Evolutionary conservation across 768 basidiomycete genomes (phyloP).

Genomic region (Hysterangium stoloniferum): DNA sequence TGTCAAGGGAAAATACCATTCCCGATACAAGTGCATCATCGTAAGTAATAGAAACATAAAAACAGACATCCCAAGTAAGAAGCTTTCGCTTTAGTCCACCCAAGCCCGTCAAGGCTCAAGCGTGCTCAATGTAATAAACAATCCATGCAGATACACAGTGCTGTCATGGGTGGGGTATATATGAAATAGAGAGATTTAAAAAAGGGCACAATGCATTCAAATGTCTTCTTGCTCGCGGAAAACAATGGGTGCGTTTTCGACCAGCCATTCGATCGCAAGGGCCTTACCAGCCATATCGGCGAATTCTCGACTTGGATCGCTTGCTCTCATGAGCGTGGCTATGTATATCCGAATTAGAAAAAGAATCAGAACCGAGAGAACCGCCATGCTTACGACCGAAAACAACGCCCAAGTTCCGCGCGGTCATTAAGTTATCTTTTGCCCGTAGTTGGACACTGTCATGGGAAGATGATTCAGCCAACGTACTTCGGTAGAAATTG

Average conservation of each 20-base stretch:
- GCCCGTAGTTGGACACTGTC: constrained; percentile 54
- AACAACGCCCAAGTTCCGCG: constrained; percentile 92
- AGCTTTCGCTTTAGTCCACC: background rate
- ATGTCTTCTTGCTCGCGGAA: constrained; percentile 23
- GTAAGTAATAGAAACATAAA: background rate
- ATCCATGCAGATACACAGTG: background rate
- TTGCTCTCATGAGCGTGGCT: constrained; percentile 94
- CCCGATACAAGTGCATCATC: too few relatives aligned
- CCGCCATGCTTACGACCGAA: constrained; percentile 82
- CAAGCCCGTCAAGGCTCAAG: too few relatives aligned
- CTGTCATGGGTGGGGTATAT: background rate
- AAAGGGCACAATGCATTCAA: background rate
- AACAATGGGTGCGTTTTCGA: constrained; percentile 72
- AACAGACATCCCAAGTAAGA: background rate
- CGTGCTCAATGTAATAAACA: constrained; percentile 2
- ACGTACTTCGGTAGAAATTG: background rate
- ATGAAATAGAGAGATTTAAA: background rate
- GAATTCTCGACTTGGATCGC: constrained; percentile 82
- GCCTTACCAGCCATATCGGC: constrained; percentile 98
- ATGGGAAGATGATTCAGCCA: background rate
- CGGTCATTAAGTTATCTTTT: constrained; percentile 85
- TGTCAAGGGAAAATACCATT: background rate
- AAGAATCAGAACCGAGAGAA: constrained; percentile 11
- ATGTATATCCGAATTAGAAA: background rate
- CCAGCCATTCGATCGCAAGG: constrained; percentile 86